Percentiles rank a stretch among this genome's conserved stretches.
Conservation (phyloP, 2,329 filamentous ascomycete genomes). For the Pseudogymnoascus sp. region DNA sequence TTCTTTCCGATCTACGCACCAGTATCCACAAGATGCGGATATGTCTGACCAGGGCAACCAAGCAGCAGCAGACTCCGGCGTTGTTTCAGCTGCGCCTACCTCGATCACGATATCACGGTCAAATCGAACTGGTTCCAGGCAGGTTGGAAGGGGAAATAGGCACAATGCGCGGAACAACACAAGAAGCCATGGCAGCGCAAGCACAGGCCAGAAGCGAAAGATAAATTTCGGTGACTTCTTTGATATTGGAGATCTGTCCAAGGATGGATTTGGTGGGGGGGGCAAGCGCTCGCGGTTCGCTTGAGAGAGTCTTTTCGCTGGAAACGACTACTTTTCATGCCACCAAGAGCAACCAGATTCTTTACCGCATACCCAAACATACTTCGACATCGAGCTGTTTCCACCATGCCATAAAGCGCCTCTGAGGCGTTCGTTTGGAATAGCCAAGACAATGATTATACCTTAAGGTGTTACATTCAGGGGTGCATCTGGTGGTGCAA, state of each 20-base stretch:
- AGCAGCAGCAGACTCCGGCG: conserved; percentile 25
- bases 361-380: not conserved
- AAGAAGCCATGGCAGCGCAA: conserved; percentile 10
- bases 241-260: conserved; percentile 58
- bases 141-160: conserved; percentile 24
- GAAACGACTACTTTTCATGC: not conserved
- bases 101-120: conserved; percentile 24
- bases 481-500: not conserved
- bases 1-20: conserved; percentile 59
- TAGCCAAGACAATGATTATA: not conserved
- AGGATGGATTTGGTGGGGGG: conserved; percentile 40
- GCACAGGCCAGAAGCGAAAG: conserved; percentile 58
- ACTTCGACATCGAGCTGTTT: not conserved
- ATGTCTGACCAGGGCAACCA: conserved; percentile 42
- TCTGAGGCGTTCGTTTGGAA: not conserved
- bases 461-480: not conserved
- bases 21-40: conserved; percentile 50
- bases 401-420: not conserved
- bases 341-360: not conserved
- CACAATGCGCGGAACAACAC: conserved; percentile 16
- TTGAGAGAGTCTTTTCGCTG: conserved; percentile 16
- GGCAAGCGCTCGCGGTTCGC: conserved; percentile 30
- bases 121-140: conserved; percentile 21
- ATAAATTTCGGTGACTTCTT: conserved; percentile 70
- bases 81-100: conserved; percentile 19